Evolutionary conservation across 176 grass and related monocot species (phyloP), one percentile per base, ranked within the genome.

Genomic region (Lolium multiflorum): DNA sequence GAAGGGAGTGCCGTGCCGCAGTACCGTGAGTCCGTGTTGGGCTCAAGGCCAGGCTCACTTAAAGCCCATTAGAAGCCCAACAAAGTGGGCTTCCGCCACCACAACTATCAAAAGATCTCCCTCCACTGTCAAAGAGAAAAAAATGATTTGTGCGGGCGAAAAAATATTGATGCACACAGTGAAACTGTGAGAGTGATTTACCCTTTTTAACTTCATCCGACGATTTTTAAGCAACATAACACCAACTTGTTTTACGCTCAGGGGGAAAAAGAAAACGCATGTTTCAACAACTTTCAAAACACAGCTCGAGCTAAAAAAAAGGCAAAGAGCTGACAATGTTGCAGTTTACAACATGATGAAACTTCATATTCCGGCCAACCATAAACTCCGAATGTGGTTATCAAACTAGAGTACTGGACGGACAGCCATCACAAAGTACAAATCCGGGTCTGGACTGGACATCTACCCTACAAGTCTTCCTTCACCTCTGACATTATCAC

Each of bases 271-370:
- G 1, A 0, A 6, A 49, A 25, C 11, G 2, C 78, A 6, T 68
- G 18, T 85, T 77, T 62, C 73, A 90, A 25, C 73, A 90, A 25
- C 15, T 86, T 86, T 47, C 74, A 87, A 48, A 59, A 44, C 8
- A 61, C 61, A 82, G 47, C 80, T 72, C 80, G 37, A 20, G 74
- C 56, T 76, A 71, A 55, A 62, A 39, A 5, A 31, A 31, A 31
- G 13, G 80, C 37, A 64, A 11, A 31, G 65, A 73, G 76, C 31
- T 90, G 73, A 26, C 66, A 56, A 52, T 31, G 28, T 31, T 31
- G 28, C 28, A 31, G 28, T 31, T 72, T 82, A 71, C 88, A 77
- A 17, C 18, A 24, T 76, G 28, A 24, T 76, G 28, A 49, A 86
- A 78, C 55, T 43, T 74, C 44, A 90, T 20, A 38, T 66, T 71